These are phyloP conservation scores for Pelargonium myrrhifolium DNA, from an alignment of 441 rosid species.

Conservation along the genomic window DNA sequence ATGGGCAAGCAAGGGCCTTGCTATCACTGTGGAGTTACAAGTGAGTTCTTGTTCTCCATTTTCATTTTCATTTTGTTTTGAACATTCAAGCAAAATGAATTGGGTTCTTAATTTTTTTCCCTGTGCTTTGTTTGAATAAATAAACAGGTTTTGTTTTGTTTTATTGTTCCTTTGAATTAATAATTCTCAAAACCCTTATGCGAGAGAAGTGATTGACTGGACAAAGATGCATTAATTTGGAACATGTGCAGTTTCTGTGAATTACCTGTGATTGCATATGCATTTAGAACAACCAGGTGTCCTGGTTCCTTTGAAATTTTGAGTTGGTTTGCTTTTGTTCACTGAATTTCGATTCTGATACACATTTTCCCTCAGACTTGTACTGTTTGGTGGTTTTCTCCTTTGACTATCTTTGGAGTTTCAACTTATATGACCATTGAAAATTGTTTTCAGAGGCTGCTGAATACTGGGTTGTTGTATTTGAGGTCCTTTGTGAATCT, in stretches of 20 bases:
- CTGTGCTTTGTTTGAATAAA: slow-evolving; percentile 11
- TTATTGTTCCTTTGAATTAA: slow-evolving; percentile 17
- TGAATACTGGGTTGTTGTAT: slow-evolving; percentile 23
- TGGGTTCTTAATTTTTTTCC: slow-evolving; percentile 14
- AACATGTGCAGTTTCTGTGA: slow-evolving; percentile 24
- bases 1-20: slow-evolving; percentile 99
- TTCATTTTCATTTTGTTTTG: slow-evolving; percentile 14
- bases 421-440: slow-evolving; percentile 16
- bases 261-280: slow-evolving; percentile 25
- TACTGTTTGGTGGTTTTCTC: slow-evolving; percentile 16
- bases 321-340: slow-evolving; percentile 24
- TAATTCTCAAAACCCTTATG: slow-evolving; percentile 21
- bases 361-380: slow-evolving; percentile 13
- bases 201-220: slow-evolving; percentile 22
- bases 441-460: slow-evolving; percentile 23
- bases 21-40: slow-evolving; percentile 99
- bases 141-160: slow-evolving; percentile 13
- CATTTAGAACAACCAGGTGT: slow-evolving; percentile 19
- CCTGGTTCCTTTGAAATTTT: slow-evolving; percentile 17
- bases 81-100: slow-evolving; percentile 8
- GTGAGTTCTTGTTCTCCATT: slow-evolving; percentile 97
- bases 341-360: not conserved
- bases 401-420: slow-evolving; percentile 25
- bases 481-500: slow-evolving; percentile 18
- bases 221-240: slow-evolving; percentile 20